phyloP scores from a whole-genome alignment of 2,329 filamentous ascomycete genomes.

The Aspergillus fischeri region DNA sequence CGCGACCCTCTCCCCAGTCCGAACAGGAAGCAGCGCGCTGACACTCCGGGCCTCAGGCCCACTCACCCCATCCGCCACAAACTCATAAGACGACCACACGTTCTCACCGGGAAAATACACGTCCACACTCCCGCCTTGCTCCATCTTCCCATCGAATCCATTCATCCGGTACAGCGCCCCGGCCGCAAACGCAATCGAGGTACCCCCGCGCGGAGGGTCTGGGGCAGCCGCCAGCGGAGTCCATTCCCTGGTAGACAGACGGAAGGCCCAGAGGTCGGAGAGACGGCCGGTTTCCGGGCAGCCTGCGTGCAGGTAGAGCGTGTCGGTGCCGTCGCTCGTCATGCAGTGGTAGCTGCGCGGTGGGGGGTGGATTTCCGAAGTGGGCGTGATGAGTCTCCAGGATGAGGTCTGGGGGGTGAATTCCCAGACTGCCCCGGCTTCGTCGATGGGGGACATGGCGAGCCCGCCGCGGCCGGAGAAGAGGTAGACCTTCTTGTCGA shows the following conservation, averaged over 20 bases:
- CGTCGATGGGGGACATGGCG: conserved; percentile 67
- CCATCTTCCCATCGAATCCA: conserved; percentile 67
- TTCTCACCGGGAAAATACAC: conserved; percentile 45
- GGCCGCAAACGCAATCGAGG: conserved; percentile 61
- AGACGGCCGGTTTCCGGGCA: conserved; percentile 61
- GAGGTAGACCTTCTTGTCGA: conserved; percentile 69
- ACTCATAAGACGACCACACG: conserved; percentile 35
- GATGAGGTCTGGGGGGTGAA: conserved; percentile 61
- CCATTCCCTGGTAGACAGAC: conserved; percentile 62
- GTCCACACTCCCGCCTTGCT: conserved; percentile 70
- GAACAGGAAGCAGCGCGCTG: conserved; percentile 42
- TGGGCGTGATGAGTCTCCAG: conserved; percentile 64
- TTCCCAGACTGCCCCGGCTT: conserved; percentile 70
- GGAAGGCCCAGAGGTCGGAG: conserved; percentile 74
- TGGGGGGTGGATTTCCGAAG: conserved; percentile 47
- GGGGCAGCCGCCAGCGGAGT: conserved; percentile 64
- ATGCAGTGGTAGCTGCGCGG: conserved; percentile 68
- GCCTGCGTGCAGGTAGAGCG: conserved; percentile 73
- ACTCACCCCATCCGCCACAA: conserved; percentile 38
- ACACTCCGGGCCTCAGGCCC: conserved; percentile 52
- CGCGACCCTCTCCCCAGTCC: conserved; percentile 29
- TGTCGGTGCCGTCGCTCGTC: conserved; percentile 60
- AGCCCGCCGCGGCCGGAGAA: conserved; percentile 74
- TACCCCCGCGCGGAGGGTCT: conserved; percentile 61
- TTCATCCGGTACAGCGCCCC: conserved; percentile 73